A percentile compares a stretch with the other conserved stretches of the same genome.
Evolutionary conservation across 768 basidiomycete species (phyloP).

Genomic region (Phlebiopsis gigantea): DNA sequence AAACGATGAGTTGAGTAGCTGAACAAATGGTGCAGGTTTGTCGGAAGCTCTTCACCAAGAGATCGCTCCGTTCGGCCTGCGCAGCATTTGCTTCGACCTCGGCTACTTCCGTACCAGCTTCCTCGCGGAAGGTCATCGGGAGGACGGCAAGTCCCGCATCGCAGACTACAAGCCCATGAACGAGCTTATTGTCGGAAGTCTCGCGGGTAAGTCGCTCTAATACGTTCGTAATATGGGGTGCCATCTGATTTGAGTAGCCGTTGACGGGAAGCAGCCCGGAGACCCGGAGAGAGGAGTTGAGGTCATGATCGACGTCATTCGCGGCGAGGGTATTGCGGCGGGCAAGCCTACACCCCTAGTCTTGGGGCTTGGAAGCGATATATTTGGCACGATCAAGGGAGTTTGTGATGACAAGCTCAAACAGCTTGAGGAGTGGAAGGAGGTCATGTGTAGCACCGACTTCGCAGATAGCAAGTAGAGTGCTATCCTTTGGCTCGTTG

Average conservation of each 20-base stretch:
- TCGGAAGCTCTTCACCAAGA: slow-evolving; percentile 19
- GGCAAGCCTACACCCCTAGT: slow-evolving; percentile 4
- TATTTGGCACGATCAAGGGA: neutral
- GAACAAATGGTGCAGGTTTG: slow-evolving; percentile 22
- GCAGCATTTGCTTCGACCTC: slow-evolving; percentile 10
- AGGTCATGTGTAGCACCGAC: slow-evolving; percentile 16
- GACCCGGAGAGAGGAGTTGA: slow-evolving; percentile 21
- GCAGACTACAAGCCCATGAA: slow-evolving; percentile 19
- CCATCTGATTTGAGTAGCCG: neutral
- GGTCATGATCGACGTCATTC: slow-evolving; percentile 22
- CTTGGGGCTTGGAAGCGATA: slow-evolving; percentile 16
- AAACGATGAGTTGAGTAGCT: neutral
- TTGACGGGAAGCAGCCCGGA: slow-evolving; percentile 20
- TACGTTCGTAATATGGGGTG: neutral
- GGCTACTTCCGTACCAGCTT: slow-evolving; percentile 13
- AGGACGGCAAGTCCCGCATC: slow-evolving; percentile 4
- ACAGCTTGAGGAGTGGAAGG: slow-evolving; percentile 18
- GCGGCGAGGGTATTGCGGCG: slow-evolving; percentile 19
- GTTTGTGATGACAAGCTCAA: neutral
- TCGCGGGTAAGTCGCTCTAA: neutral
- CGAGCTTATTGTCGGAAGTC: neutral
- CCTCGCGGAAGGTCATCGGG: slow-evolving; percentile 8
- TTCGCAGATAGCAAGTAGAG: neutral
- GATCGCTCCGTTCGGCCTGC: slow-evolving; percentile 14
- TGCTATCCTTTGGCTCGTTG: too few species aligned